Conservation (phyloP, 257 asterid genomes). For the Nemophila menziesii region DNA sequence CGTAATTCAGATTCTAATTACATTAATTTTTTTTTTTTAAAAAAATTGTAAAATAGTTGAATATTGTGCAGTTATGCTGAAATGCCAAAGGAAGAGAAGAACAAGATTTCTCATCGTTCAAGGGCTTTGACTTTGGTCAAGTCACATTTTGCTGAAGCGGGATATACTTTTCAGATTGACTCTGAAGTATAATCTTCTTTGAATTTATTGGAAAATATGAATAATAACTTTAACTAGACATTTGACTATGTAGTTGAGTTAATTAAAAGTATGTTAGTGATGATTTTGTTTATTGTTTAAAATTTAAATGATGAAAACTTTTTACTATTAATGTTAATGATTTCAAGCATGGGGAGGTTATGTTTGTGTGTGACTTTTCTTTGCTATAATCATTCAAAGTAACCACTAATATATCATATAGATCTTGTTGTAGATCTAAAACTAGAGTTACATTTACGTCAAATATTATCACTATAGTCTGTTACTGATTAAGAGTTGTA, state of each 20-base stretch:
- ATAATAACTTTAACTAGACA: too few relatives aligned
- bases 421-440: not conserved
- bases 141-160: constrained; percentile 66
- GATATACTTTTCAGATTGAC: constrained; percentile 41
- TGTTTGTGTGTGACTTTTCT: not conserved
- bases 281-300: too few relatives aligned
- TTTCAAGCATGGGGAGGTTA: not conserved
- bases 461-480: not conserved
- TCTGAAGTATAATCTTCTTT: constrained; percentile 5
- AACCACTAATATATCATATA: too few relatives aligned
- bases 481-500: too few relatives aligned
- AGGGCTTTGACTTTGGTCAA: constrained; percentile 77
- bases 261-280: too few relatives aligned
- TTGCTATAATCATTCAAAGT: not conserved
- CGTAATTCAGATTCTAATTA: constrained; percentile 31
- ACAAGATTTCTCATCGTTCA: constrained; percentile 80
- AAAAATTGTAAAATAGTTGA: constrained; percentile 6
- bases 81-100: constrained; percentile 83
- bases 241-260: too few relatives aligned
- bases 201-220: not conserved
- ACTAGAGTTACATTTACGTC: too few relatives aligned
- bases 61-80: constrained; percentile 66
- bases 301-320: not conserved
- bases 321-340: not conserved
- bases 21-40: constrained; percentile 2